These are phyloP conservation scores for Psilocybe cyanescens DNA, from an alignment of 768 basidiomycete species.

Conservation along the genomic window DNA sequence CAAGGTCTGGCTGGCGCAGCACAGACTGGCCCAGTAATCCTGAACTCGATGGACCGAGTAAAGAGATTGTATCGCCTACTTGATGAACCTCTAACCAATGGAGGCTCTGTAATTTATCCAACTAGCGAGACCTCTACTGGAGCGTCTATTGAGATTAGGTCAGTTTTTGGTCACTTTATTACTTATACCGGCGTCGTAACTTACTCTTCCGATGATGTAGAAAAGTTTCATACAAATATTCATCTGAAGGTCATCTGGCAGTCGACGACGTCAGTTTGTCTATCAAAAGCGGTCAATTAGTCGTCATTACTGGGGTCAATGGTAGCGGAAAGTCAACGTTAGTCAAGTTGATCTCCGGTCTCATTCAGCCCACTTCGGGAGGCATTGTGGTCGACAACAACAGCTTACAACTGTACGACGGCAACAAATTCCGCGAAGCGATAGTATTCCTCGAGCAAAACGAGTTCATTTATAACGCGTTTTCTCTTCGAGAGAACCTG, in stretches of 20 bases:
- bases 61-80: not conserved
- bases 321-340: slow-evolving; percentile 60
- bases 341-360: slow-evolving; percentile 50
- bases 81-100: not conserved
- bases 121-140: not conserved
- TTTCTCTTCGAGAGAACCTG: slow-evolving; percentile 46
- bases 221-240: slow-evolving; percentile 8
- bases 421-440: slow-evolving; percentile 41
- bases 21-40: not conserved
- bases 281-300: slow-evolving; percentile 50
- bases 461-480: slow-evolving; percentile 45
- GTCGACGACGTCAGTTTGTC: slow-evolving; percentile 44
- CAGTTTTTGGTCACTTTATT: not conserved
- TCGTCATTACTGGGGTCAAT: slow-evolving; percentile 58
- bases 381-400: slow-evolving; percentile 45
- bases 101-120: not conserved
- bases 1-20: slow-evolving; percentile 26
- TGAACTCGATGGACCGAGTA: not conserved
- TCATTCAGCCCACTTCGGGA: slow-evolving; percentile 49
- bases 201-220: not conserved
- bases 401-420: slow-evolving; percentile 37
- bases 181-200: too few species aligned
- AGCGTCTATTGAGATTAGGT: not conserved
- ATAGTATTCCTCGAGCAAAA: slow-evolving; percentile 55
- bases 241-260: slow-evolving; percentile 22